A percentile compares a stretch with the other conserved stretches of the same genome.
Evolutionary conservation across 106 monocot species (phyloP).

Genomic region (Posidonia australis): DNA sequence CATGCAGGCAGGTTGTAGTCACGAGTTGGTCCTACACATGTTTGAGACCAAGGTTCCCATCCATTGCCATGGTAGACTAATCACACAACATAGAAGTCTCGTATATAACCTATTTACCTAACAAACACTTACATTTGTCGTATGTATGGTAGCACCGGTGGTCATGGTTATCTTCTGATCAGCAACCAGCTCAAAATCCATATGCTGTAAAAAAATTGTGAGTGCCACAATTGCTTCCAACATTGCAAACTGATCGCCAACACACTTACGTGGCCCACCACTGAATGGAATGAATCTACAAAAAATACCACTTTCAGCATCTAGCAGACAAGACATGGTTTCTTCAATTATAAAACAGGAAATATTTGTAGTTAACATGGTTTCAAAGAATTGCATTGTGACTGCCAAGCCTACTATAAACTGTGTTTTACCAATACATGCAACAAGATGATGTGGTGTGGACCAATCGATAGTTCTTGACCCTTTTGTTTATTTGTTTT

Average conservation of each 20-base stretch:
- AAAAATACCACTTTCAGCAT: not conserved
- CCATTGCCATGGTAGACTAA: not conserved
- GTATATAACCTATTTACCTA: not conserved
- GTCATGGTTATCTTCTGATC: slow-evolving; percentile 98
- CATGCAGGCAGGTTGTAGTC: not conserved
- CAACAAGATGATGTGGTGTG: no score
- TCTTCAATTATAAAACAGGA: not conserved
- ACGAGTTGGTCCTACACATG: not conserved
- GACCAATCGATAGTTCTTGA: no score
- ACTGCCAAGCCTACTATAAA: no score
- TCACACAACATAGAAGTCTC: not conserved
- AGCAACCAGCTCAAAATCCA: slow-evolving; percentile 63
- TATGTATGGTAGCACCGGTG: slow-evolving; percentile 96
- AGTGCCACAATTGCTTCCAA: slow-evolving; percentile 82
- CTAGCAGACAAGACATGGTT: not conserved
- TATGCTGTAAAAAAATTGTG: slow-evolving; percentile 61
- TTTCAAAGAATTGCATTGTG: no score
- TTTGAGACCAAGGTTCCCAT: not conserved
- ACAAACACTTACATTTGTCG: slow-evolving; percentile 59
- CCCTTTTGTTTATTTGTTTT: no score
- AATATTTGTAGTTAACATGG: not conserved
- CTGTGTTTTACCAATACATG: no score
- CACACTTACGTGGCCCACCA: slow-evolving; percentile 94
- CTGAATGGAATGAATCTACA: slow-evolving; percentile 91
- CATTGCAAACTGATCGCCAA: slow-evolving; percentile 96